phyloP scores from a whole-genome alignment of 495 filamentous ascomycete genomes.

The Penicillium roqueforti region DNA sequence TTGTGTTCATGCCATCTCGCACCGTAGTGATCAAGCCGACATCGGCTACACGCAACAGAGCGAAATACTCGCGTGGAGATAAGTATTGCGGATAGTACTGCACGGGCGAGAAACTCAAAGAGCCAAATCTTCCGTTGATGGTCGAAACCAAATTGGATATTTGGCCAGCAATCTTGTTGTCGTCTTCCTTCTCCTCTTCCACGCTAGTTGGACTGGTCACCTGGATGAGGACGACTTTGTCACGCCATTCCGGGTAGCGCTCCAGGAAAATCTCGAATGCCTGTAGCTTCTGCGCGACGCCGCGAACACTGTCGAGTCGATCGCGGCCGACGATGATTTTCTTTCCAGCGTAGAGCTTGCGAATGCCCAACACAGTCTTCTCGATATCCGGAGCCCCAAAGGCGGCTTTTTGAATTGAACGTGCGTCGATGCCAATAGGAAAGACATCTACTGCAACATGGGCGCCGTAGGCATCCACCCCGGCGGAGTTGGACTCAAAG shows the following conservation, averaged over 20 bases:
- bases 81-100: slow-evolving; percentile 92
- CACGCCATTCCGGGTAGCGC: slow-evolving; percentile 78
- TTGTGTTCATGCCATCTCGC: slow-evolving; percentile 95
- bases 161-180: slow-evolving; percentile 71
- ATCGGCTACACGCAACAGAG: slow-evolving; percentile 78
- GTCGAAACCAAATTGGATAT: slow-evolving; percentile 83
- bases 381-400: slow-evolving; percentile 64
- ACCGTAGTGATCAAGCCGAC: slow-evolving; percentile 89
- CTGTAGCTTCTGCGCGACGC: slow-evolving; percentile 88
- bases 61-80: slow-evolving; percentile 82
- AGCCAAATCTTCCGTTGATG: slow-evolving; percentile 87
- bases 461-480: slow-evolving; percentile 82
- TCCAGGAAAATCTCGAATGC: slow-evolving; percentile 90
- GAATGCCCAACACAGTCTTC: slow-evolving; percentile 61
- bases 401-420: slow-evolving; percentile 63
- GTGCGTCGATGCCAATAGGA: slow-evolving; percentile 84
- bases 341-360: slow-evolving; percentile 69
- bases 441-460: slow-evolving; percentile 87
- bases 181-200: slow-evolving; percentile 67
- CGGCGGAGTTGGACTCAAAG: slow-evolving; percentile 73
- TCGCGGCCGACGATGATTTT: slow-evolving; percentile 95
- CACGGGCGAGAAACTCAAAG: slow-evolving; percentile 77
- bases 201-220: slow-evolving; percentile 82
- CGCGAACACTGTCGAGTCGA: slow-evolving; percentile 81
- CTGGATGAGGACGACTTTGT: slow-evolving; percentile 91